Evolutionary conservation across 371 early-diverging fungal species (phyloP), one percentile per base, ranked within the genome.

Genomic region (Mortierella sp.): DNA sequence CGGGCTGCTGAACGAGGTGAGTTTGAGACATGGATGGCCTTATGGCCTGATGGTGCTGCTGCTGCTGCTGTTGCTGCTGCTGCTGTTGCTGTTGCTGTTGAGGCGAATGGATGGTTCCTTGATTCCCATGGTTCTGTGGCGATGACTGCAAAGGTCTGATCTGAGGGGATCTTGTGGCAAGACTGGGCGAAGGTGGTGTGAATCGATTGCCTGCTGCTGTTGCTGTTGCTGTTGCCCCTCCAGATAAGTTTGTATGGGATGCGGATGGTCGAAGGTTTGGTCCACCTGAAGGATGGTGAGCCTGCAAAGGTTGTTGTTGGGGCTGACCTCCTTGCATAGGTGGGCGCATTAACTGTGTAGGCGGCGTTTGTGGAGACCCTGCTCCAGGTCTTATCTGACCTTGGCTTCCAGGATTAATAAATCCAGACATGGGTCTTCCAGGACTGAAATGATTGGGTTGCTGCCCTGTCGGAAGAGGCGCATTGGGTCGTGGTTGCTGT

Each of bases 1-100:
- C 77, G 13, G 74, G 53, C 28, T 70, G 71, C 9, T 66, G 70
- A 52, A 36, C 13, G 11, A 70, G 65, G 21, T 80, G 67, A 1
- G 80, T 70, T 24, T 80, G 80, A 7, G 80, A 71, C 28, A 38
- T 19, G 19, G 75, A 80, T 16, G 80, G 65, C 4, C 80, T 55
- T 52, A 74, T n/a, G 11, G 19, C 53, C 41, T 63, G 62, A 16
- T 80, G 74, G 13, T 74, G 80, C 32, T 67, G 69, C 8, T 65
- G 69, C 10, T 47, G 62, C 19, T 64, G 65, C 9, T 57, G 70
- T 24, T 65, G 70, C 33, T 70, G 70, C 33, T 65, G 66, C 28
- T 59, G 70, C 11, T 60, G 67, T n/a, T 65, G 72, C 43, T 53
- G 73, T 3, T 55, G 57, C 40, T 67, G 72, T 9, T 59, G 67